Conservation (phyloP, 1,139 yeast genomes). For the Blastobotrys petasosporus region DNA sequence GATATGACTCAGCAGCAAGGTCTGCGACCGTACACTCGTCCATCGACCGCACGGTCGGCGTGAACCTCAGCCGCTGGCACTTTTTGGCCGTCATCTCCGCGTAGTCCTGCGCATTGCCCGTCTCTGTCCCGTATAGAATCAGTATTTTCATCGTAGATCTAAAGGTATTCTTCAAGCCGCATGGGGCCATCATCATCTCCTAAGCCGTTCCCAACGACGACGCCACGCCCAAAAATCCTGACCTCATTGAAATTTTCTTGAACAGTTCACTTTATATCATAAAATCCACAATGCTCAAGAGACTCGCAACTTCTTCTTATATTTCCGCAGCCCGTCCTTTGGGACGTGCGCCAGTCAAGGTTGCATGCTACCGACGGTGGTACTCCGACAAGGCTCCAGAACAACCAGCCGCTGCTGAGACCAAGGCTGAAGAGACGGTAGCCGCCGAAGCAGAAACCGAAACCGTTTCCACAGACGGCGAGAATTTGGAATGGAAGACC, state of each 20-base stretch:
- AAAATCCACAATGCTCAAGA: conserved; percentile 6
- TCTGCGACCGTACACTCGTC: conserved; percentile 52
- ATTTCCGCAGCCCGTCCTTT: conserved; percentile 6
- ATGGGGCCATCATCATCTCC: background rate
- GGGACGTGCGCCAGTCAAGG: conserved; percentile 2
- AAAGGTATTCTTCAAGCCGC: too few species aligned
- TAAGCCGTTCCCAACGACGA: background rate
- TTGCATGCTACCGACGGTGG: conserved; percentile 8
- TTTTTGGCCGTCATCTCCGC: conserved; percentile 59
- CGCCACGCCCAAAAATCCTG: background rate
- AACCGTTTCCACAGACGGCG: background rate
- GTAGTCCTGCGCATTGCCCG: conserved; percentile 86
- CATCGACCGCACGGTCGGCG: conserved; percentile 42
- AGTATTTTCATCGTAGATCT: conserved; percentile 34
- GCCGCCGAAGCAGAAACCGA: too few species aligned
- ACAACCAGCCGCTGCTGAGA: background rate
- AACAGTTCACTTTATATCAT: background rate
- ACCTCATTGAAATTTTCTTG: background rate
- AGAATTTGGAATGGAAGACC: conserved; percentile 28
- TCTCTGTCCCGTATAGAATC: conserved; percentile 83
- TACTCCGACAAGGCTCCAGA: conserved; percentile 5
- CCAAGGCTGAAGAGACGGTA: background rate
- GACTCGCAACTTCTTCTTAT: conserved; percentile 5
- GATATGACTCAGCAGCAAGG: conserved; percentile 33
- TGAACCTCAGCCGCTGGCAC: conserved; percentile 50